Evolutionary conservation across 1,284 basidiomycete species (phyloP), one percentile per base, ranked within the genome.

Genomic region (Sporisorium scitamineum): DNA sequence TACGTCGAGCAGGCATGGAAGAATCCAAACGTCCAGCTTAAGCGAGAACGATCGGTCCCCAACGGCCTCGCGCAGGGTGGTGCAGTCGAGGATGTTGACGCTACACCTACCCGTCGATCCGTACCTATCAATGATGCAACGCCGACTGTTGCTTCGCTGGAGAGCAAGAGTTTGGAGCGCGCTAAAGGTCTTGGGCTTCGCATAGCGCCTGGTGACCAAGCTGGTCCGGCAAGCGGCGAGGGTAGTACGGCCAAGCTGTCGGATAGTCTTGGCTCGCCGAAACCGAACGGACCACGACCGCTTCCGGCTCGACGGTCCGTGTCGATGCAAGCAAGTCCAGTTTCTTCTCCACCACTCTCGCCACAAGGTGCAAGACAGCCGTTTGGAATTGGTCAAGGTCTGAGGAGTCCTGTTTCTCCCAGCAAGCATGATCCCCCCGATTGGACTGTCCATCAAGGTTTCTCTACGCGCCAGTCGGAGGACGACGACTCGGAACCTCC

Each of bases 1-100:
- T 80, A 80, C 37, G 57, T 75, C 20, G 61, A 78, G 20, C 52
- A 59, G 44, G 41, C 45, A 10, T 80, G 78, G 78, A 74, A 63
- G 47, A 54, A 31, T 11, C 56, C 71, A 6, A 50, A 52, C 16
- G 5, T 14, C 14, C 11, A 41, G 41, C 44, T 34, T 24, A 11
- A 34, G n/a, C n/a, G 32, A 13, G 50, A 31, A 37, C 6, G 11
- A 13, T 42, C 41, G 22, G 16, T 42, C n/a, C 2, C n/a, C 39
- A 20, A 42, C 7, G 22, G 41, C n/a, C 41, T 20, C 5, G 18
- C n/a, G n/a, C 41, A 42, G 22, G 41, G 41, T 37, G 31, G 3
- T n/a, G 5, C 50, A 22, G 31, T 1, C 32, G 48, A 58, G 20
- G 60, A 69, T 29, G 26, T 59, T 2, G 66, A 69, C 42, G 66